Evolutionary conservation across 2,329 filamentous ascomycete genomes (phyloP).

Genomic region (Rhynchosporium agropyri): DNA sequence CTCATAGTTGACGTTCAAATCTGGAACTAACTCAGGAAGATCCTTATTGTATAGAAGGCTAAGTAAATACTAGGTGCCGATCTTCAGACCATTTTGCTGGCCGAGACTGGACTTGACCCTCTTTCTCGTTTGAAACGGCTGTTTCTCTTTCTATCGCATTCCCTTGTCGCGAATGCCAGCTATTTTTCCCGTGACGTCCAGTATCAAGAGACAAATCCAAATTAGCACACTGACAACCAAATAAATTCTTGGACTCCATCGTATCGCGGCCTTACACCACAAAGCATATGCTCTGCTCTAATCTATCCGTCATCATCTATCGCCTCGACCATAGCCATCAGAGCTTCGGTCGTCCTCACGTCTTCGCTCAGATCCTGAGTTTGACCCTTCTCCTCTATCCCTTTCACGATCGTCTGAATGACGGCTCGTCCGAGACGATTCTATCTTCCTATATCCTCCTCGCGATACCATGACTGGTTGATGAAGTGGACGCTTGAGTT

Average conservation of each 20-base stretch:
- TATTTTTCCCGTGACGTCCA: neutral
- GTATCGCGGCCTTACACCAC: neutral
- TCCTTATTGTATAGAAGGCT: too few relatives aligned
- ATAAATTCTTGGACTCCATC: neutral
- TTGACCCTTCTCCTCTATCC: slow-evolving; percentile 28
- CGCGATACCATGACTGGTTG: slow-evolving; percentile 56
- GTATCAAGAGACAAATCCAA: neutral
- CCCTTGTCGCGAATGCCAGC: neutral
- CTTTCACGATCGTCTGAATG: slow-evolving; percentile 33
- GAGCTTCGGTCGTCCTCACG: slow-evolving; percentile 33
- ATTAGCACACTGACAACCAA: neutral
- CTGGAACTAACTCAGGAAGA: too few relatives aligned
- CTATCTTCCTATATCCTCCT: slow-evolving; percentile 41
- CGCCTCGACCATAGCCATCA: slow-evolving; percentile 24
- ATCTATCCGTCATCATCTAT: slow-evolving; percentile 25
- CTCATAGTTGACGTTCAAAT: neutral
- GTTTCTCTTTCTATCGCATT: too few relatives aligned
- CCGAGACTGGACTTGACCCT: too few relatives aligned
- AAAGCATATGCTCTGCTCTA: neutral
- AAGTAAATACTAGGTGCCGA: too few relatives aligned
- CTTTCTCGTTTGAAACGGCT: too few relatives aligned
- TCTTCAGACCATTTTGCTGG: too few relatives aligned
- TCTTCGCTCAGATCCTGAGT: slow-evolving; percentile 22
- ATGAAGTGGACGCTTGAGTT: slow-evolving; percentile 59
- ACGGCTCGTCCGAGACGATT: slow-evolving; percentile 26